Percentiles rank a stretch among this genome's conserved stretches.
Evolutionary conservation across 176 grass and related monocot genomes (phyloP).

Genomic region (Triticum urartu): DNA sequence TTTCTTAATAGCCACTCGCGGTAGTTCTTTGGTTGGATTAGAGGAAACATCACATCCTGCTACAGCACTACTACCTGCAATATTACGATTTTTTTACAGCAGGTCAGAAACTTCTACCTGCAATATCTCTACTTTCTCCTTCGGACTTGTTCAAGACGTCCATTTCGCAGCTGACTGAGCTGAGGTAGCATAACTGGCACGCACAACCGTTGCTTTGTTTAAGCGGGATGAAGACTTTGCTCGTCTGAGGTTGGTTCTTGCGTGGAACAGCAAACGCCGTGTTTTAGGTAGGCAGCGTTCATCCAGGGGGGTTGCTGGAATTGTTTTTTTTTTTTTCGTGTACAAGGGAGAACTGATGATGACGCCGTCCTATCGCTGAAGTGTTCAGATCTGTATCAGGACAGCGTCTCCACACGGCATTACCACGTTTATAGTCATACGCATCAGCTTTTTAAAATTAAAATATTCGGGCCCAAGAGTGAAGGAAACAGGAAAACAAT

Average conservation of each 20-base stretch:
- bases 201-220: constrained; percentile 1
- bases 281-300: background rate
- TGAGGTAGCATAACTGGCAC: constrained; percentile 27
- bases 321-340: background rate
- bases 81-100: too few relatives aligned
- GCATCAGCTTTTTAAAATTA: background rate
- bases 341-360: background rate
- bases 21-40: background rate
- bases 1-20: constrained; percentile 19
- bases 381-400: background rate
- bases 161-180: constrained; percentile 3
- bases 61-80: background rate
- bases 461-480: background rate
- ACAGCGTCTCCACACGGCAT: constrained; percentile 2
- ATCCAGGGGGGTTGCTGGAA: background rate
- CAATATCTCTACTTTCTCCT: background rate
- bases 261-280: constrained; percentile 19
- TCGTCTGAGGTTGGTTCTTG: background rate
- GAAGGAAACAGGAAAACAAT: too few relatives aligned
- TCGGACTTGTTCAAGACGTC: background rate
- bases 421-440: background rate
- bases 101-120: background rate
- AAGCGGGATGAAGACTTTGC: background rate
- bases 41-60: background rate
- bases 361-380: background rate